Evolutionary conservation across 2,329 filamentous ascomycete species (phyloP).

Genomic region (Simplicillium aogashimaense): DNA sequence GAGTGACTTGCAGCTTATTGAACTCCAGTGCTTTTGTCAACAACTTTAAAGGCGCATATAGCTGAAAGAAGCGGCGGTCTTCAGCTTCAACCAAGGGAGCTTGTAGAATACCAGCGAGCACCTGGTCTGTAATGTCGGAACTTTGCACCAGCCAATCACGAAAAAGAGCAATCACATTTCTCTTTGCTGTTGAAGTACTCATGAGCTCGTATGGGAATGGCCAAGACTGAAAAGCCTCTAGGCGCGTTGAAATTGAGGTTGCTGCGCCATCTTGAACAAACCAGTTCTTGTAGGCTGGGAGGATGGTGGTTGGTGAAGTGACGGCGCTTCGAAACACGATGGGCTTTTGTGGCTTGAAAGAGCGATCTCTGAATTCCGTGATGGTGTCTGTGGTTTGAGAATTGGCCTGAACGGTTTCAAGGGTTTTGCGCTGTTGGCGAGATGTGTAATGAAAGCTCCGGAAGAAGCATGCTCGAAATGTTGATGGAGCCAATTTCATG

Average conservation of each 20-base stretch:
- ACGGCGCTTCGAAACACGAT: neutral
- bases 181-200: constrained; percentile 10
- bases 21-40: constrained; percentile 48
- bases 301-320: constrained; percentile 19
- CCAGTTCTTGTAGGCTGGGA: constrained; percentile 51
- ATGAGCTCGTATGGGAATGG: constrained; percentile 30
- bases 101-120: constrained; percentile 20
- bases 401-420: no score
- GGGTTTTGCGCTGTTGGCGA: no score
- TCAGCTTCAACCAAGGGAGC: constrained; percentile 13
- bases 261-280: constrained; percentile 26
- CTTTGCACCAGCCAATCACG: constrained; percentile 16
- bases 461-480: no score
- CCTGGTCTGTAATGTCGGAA: constrained; percentile 16
- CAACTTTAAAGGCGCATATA: constrained; percentile 53
- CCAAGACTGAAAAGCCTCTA: constrained; percentile 18
- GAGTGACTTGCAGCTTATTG: constrained; percentile 21
- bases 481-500: no score
- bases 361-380: constrained; percentile 38
- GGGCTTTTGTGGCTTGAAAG: constrained; percentile 33
- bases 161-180: constrained; percentile 14
- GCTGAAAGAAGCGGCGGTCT: constrained; percentile 37
- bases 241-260: constrained; percentile 15
- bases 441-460: no score
- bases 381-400: constrained; percentile 16